Evolutionary conservation across 106 monocot species (phyloP).

Genomic region (Iris macrosiphon): DNA sequence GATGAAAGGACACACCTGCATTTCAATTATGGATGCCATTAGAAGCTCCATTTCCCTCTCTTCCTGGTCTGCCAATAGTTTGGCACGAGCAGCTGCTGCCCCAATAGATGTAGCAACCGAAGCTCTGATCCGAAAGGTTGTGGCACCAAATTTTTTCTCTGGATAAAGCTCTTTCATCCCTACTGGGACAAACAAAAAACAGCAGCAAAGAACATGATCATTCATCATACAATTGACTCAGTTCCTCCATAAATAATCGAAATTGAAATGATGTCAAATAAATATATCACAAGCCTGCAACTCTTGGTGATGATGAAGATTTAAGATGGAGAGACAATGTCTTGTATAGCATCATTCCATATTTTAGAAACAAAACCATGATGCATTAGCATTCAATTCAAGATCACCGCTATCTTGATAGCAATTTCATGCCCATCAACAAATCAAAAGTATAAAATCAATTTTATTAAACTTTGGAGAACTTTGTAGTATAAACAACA

Average conservation of each 20-base stretch:
- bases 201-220: not conserved
- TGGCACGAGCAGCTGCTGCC: slow-evolving; percentile 71
- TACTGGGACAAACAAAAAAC: too few relatives aligned
- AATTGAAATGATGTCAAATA: not conserved
- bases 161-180: slow-evolving; percentile 11
- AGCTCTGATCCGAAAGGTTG: slow-evolving; percentile 54
- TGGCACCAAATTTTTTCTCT: slow-evolving; percentile 45
- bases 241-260: not conserved
- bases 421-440: too few relatives aligned
- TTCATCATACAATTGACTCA: not conserved
- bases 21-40: slow-evolving; percentile 67
- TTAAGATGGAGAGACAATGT: too few relatives aligned
- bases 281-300: not conserved
- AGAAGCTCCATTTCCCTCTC: slow-evolving; percentile 75
- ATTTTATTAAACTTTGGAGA: too few relatives aligned
- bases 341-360: too few relatives aligned
- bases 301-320: too few relatives aligned
- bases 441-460: too few relatives aligned
- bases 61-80: slow-evolving; percentile 80
- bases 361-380: too few relatives aligned
- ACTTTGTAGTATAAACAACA: too few relatives aligned
- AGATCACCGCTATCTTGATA: too few relatives aligned
- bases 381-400: too few relatives aligned
- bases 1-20: too few relatives aligned
- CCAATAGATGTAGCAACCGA: slow-evolving; percentile 71